Evolutionary conservation across 2,329 filamentous ascomycete genomes (phyloP).

Genomic region (Chaetomiaceae sp.): DNA sequence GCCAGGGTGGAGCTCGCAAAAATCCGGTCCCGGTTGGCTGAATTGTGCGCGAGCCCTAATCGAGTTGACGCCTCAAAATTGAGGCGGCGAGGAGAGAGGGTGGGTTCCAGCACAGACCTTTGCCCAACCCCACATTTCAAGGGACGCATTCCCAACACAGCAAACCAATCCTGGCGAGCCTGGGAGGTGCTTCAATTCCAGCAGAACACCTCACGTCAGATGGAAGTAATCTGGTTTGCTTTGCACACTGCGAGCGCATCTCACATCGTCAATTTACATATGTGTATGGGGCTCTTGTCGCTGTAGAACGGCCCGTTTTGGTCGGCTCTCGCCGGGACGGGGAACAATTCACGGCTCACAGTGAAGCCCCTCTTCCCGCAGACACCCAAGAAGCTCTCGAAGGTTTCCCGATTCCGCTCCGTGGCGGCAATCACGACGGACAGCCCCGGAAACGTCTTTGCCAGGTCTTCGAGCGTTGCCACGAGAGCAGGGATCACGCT

Average conservation of each 20-base stretch:
- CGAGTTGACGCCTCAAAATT: conserved; percentile 16
- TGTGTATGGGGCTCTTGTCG: conserved; percentile 54
- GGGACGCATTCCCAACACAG: too few relatives aligned
- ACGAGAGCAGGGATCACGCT: conserved; percentile 59
- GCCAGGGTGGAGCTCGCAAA: conserved; percentile 25
- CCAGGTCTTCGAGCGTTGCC: conserved; percentile 58
- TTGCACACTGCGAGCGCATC: not conserved
- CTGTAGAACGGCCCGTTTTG: conserved; percentile 63
- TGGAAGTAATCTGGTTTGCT: too few relatives aligned
- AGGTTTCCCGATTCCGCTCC: conserved; percentile 65
- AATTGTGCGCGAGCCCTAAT: conserved; percentile 46
- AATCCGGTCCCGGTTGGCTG: conserved; percentile 28
- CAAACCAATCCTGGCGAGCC: too few relatives aligned
- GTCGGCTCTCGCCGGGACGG: conserved; percentile 32
- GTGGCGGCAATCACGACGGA: conserved; percentile 65
- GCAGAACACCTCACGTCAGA: too few relatives aligned
- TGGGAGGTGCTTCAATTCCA: too few relatives aligned
- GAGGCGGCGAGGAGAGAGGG: conserved; percentile 7
- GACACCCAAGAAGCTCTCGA: conserved; percentile 55
- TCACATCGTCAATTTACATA: conserved; percentile 35
- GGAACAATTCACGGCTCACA: conserved; percentile 41
- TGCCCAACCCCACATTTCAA: too few relatives aligned
- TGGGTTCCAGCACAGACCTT: too few relatives aligned
- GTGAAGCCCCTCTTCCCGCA: conserved; percentile 47
- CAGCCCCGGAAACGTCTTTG: conserved; percentile 50